Conservation (phyloP, 2,329 filamentous ascomycete species). For the Gliomastix tumulicola region DNA sequence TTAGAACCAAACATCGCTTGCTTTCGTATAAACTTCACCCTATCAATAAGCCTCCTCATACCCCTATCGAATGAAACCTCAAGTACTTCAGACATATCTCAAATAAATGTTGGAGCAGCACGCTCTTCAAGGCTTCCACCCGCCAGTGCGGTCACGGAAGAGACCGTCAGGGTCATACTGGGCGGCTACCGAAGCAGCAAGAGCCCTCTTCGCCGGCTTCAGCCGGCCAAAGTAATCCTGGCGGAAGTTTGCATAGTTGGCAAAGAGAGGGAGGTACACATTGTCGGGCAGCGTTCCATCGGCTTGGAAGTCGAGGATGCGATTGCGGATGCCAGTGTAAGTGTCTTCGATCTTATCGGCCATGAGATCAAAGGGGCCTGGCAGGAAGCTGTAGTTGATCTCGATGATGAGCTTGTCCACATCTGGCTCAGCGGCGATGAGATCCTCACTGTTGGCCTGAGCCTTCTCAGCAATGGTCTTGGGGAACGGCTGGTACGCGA, state of each 20-base stretch:
- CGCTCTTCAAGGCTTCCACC: constrained; percentile 24
- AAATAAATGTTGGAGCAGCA: too few relatives aligned
- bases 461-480: constrained; percentile 22
- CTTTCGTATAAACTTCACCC: too few relatives aligned
- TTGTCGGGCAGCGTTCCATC: constrained; percentile 21
- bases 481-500: constrained; percentile 31
- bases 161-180: constrained; percentile 28
- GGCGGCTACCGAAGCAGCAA: constrained; percentile 23
- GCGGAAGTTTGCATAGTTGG: constrained; percentile 31
- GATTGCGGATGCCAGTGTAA: constrained; percentile 4
- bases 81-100: too few relatives aligned
- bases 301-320: constrained; percentile 14
- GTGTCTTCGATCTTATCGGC: constrained; percentile 2
- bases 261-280: constrained; percentile 30
- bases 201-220: constrained; percentile 19
- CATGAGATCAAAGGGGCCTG: constrained; percentile 14
- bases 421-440: constrained; percentile 28
- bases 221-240: constrained; percentile 35
- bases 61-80: too few relatives aligned
- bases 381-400: constrained; percentile 31
- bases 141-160: constrained; percentile 27
- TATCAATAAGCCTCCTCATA: too few relatives aligned
- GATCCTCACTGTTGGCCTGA: constrained; percentile 22
- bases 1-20: too few relatives aligned
- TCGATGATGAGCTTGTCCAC: constrained; percentile 33